Evolutionary conservation across 176 grass and related monocot genomes (phyloP).

Genomic region (Saccharum officinarum): DNA sequence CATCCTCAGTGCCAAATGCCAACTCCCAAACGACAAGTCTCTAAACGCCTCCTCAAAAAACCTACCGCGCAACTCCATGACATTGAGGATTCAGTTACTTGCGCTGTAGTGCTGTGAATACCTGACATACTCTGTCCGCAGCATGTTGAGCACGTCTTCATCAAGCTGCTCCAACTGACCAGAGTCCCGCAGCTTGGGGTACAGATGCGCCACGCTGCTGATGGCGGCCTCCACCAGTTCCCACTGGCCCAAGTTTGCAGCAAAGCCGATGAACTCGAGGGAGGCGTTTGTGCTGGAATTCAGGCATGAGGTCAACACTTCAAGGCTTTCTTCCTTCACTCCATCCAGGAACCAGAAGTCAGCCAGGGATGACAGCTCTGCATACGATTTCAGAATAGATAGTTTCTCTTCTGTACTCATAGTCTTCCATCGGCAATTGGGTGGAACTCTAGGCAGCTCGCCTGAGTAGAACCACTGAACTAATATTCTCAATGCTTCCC

Average conservation of each 20-base stretch:
- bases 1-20: background rate
- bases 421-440: slow-evolving; percentile 62
- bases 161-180: slow-evolving; percentile 58
- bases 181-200: slow-evolving; percentile 56
- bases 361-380: slow-evolving; percentile 68
- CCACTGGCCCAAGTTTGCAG: slow-evolving; percentile 48
- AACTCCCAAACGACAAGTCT: background rate
- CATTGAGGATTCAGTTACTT: background rate
- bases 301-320: slow-evolving; percentile 39
- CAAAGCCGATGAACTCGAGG: slow-evolving; percentile 46
- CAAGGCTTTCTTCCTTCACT: slow-evolving; percentile 56
- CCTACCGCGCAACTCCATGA: background rate
- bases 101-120: slow-evolving; percentile 16
- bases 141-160: slow-evolving; percentile 65
- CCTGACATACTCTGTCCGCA: slow-evolving; percentile 63
- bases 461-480: slow-evolving; percentile 65
- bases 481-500: slow-evolving; percentile 64
- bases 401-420: slow-evolving; percentile 41
- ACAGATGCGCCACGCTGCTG: slow-evolving; percentile 51
- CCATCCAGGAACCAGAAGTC: slow-evolving; percentile 83
- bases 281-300: slow-evolving; percentile 30
- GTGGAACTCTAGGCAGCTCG: slow-evolving; percentile 29
- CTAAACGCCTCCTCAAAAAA: background rate
- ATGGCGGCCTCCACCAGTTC: slow-evolving; percentile 57
- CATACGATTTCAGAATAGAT: slow-evolving; percentile 44